Conservation (phyloP, 305 asterid species). For the Solanum hybrid region DNA sequence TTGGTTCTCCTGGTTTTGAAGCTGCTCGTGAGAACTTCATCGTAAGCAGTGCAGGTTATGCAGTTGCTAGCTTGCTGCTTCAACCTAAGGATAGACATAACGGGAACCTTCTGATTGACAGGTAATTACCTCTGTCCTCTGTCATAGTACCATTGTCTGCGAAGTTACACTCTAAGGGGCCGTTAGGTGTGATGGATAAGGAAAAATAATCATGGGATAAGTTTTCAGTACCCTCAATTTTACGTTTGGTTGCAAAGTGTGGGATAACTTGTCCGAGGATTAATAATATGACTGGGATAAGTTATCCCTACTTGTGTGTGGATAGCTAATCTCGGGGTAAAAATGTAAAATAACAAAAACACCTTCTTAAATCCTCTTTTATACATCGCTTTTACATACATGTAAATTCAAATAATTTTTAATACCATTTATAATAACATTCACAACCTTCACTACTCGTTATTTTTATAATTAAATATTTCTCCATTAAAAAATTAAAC, state of each 20-base stretch:
- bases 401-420: background rate
- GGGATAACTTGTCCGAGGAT: background rate
- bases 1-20: constrained; percentile 90
- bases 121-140: constrained; percentile 33
- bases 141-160: background rate
- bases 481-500: background rate
- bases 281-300: background rate
- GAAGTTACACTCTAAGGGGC: background rate
- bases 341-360: background rate
- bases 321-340: background rate
- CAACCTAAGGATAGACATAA: constrained; percentile 99
- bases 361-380: background rate
- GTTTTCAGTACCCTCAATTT: background rate
- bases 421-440: background rate
- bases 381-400: background rate
- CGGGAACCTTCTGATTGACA: constrained; percentile 94
- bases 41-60: constrained; percentile 97
- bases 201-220: background rate
- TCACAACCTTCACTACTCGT: background rate
- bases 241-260: background rate
- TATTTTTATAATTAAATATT: too few relatives aligned
- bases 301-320: background rate
- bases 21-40: constrained; percentile 98
- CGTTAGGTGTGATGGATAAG: background rate
- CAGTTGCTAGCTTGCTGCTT: constrained; percentile 98